Evolutionary conservation across 345 rosid genomes (phyloP).

Genomic region (Psidium friedrichsthalianum): DNA sequence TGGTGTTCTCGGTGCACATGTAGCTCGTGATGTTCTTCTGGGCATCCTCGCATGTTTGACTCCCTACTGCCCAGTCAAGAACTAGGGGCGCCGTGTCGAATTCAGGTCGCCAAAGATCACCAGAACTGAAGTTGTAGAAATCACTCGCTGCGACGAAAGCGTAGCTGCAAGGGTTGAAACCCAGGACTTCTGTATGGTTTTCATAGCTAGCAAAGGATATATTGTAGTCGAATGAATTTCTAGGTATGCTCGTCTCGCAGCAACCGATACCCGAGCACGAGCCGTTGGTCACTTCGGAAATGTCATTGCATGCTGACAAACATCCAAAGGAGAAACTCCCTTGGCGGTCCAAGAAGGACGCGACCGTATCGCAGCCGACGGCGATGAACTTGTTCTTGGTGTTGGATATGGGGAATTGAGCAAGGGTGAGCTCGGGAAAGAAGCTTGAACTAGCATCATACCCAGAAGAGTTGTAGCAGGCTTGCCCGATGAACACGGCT

Average conservation of each 20-base stretch:
- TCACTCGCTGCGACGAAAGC: slow-evolving; percentile 3
- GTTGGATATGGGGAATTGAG: background rate
- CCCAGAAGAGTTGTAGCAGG: background rate
- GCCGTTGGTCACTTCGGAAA: background rate
- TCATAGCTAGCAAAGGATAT: rapidly evolving
- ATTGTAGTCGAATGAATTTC: background rate
- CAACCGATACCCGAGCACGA: slow-evolving; percentile 15
- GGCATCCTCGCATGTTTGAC: background rate
- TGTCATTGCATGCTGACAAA: background rate
- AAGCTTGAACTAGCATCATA: no score
- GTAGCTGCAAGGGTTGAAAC: slow-evolving; percentile 14
- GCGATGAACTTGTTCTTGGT: background rate
- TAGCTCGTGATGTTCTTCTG: background rate
- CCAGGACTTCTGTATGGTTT: background rate
- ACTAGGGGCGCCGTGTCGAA: background rate
- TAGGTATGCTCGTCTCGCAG: slow-evolving; percentile 8
- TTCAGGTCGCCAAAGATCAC: background rate
- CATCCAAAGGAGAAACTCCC: background rate
- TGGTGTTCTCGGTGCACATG: slow-evolving; percentile 10
- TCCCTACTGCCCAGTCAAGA: slow-evolving; percentile 21
- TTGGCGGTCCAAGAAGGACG: rapidly evolving
- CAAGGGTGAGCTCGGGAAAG: background rate
- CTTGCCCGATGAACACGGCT: rapidly evolving
- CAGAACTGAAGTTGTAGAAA: background rate
- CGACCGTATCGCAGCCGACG: background rate